Evolutionary conservation across 2,329 filamentous ascomycete species (phyloP), one percentile per base, ranked within the genome.

Genomic region (Kalmusia sp.): DNA sequence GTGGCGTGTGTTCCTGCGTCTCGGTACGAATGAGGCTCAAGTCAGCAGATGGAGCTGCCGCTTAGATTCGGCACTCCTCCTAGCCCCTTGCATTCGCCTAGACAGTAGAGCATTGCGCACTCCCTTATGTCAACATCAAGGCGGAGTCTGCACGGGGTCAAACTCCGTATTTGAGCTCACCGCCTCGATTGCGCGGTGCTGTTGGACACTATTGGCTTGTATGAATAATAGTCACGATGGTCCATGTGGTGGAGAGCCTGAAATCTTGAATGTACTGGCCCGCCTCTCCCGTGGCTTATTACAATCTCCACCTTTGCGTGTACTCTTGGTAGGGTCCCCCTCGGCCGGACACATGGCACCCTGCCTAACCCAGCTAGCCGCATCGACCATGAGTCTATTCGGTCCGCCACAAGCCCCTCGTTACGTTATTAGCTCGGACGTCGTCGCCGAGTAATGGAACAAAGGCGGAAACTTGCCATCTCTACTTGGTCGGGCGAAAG

Each of bases 1-100:
- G n/a, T n/a, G n/a, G n/a, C n/a, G n/a, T n/a, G n/a, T 27, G 31
- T 47, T 30, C 44, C 44, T 47, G 44, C 44, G 17, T 30, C 44
- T 38, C 31, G 31, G 44, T 24, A 22, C 24, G 33, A 21, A 15
- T 22, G 33, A 47, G 31, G 44, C 31, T 47, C 22, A 37, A 47
- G 30, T 46, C 22, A 35, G 14, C 30, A 27, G 40, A 44, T 19
- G 11, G n/a, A 25, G 28, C 14, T 14, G 44, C 33, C 33, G 33
- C 44, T 47, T 30, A 38, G 31, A 15, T 21, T 47, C 44, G 44
- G 33, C 44, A 11, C 21, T 28, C 24, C 15, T 5, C 28, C 28
- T 14, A 33, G 28, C 41, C 8, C n/a, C 33, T 37, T 47, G 21
- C 15, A 14, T 47, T 28, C 22, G 19, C 19, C 19, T 21, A 21